Evolutionary conservation across 225 moss, liverwort and hornwort species (phyloP).

Genomic region (Asterella californica): DNA sequence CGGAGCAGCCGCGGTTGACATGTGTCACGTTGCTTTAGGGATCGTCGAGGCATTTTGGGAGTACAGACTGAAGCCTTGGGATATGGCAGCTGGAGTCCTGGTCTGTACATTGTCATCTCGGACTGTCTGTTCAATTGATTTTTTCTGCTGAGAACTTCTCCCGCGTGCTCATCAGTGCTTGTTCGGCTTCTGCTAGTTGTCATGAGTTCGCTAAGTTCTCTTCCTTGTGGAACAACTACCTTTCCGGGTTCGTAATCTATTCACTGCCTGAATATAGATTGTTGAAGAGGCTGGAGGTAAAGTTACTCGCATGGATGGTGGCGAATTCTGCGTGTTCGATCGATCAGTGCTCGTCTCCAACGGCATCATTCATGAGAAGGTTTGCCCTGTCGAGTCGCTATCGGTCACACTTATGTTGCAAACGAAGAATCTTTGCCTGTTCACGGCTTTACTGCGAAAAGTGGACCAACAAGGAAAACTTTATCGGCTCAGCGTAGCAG

Average conservation of each 20-base stretch:
- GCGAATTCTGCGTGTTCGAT: slow-evolving; percentile 78
- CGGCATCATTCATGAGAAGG: slow-evolving; percentile 78
- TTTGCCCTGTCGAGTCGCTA: slow-evolving; percentile 6
- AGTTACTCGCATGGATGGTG: slow-evolving; percentile 93
- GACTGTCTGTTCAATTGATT: background rate
- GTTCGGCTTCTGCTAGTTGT: background rate
- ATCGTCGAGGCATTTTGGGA: slow-evolving; percentile 92
- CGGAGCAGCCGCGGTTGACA: slow-evolving; percentile 92
- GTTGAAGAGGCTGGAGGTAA: slow-evolving; percentile 98
- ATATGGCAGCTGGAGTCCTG: slow-evolving; percentile 95
- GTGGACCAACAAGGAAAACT: background rate
- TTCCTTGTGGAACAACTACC: background rate
- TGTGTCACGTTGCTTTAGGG: slow-evolving; percentile 96
- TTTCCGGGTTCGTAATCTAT: background rate
- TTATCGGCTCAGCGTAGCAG: background rate
- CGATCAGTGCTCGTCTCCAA: slow-evolving; percentile 88
- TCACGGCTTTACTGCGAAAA: background rate
- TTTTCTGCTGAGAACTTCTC: background rate
- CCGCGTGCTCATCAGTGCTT: background rate
- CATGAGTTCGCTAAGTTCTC: background rate
- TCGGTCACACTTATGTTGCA: background rate
- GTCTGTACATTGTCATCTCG: slow-evolving; percentile 29
- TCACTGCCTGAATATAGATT: slow-evolving; percentile 44
- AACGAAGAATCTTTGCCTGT: background rate
- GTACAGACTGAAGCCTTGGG: slow-evolving; percentile 93